Conservation (phyloP, 768 basidiomycete species). For the Infundibulicybe gibba region DNA sequence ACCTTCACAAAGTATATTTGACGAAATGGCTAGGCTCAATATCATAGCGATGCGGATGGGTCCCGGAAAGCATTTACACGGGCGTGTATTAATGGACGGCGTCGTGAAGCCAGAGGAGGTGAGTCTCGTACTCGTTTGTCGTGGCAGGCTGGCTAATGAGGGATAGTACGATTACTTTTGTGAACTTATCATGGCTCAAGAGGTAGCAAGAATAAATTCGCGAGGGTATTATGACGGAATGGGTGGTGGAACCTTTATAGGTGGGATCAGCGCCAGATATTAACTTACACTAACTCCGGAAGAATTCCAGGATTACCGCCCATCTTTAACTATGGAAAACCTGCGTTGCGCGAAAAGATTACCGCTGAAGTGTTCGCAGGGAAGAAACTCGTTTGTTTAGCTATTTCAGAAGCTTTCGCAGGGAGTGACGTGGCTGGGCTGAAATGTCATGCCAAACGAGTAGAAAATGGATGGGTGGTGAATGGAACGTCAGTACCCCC, state of each 20-base stretch:
- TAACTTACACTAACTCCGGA: conserved; percentile 1
- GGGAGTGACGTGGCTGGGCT: conserved; percentile 73
- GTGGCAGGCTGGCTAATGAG: not conserved
- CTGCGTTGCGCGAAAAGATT: conserved; percentile 58
- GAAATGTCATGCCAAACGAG: conserved; percentile 67
- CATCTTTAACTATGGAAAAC: conserved; percentile 73
- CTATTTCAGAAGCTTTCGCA: conserved; percentile 85
- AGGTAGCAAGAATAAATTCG: conserved; percentile 65
- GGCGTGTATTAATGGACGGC: conserved; percentile 69
- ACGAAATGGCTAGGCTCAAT: conserved; percentile 54
- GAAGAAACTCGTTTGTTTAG: conserved; percentile 71
- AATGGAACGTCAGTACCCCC: conserved; percentile 61
- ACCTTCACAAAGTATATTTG: conserved; percentile 64
- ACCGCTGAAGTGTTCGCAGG: conserved; percentile 54
- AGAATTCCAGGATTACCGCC: conserved; percentile 56
- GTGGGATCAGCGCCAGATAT: conserved; percentile 7
- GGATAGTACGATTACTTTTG: conserved; percentile 77
- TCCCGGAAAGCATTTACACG: conserved; percentile 82
- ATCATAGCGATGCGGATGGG: conserved; percentile 75
- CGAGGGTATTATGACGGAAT: conserved; percentile 79
- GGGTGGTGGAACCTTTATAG: conserved; percentile 40
- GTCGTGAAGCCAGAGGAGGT: conserved; percentile 75
- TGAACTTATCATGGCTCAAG: conserved; percentile 70
- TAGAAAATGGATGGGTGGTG: conserved; percentile 75
- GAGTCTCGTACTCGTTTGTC: conserved; percentile 6